Conservation (phyloP, 352 stramenopile species). For the Pythium rishiriense region DNA sequence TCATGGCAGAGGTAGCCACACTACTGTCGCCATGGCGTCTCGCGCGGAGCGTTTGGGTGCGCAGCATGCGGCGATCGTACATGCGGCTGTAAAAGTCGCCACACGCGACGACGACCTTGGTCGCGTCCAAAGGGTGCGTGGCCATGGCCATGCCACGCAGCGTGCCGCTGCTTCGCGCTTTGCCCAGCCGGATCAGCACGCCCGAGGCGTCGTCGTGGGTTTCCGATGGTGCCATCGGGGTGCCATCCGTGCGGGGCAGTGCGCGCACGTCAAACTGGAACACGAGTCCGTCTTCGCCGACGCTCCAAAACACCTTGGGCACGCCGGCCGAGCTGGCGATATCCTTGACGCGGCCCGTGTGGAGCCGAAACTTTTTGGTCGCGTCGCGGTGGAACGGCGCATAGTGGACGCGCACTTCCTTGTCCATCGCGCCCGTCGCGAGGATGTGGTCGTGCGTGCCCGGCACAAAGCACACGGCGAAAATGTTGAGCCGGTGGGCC, state of each 20-base stretch:
- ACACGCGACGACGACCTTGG: constrained; percentile 70
- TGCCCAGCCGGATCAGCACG: constrained; percentile 67
- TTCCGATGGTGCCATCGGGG: neutral
- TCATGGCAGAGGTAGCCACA: constrained; percentile 5
- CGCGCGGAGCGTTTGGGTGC: constrained; percentile 31
- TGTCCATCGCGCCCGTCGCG: constrained; percentile 78
- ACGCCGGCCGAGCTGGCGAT: constrained; percentile 64
- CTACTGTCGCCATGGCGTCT: constrained; percentile 24
- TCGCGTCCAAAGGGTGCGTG: constrained; percentile 65
- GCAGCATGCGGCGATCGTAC: constrained; percentile 79
- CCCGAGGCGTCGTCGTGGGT: constrained; percentile 42
- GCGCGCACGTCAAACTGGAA: constrained; percentile 82
- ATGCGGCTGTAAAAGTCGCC: constrained; percentile 80
- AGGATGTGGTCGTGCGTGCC: constrained; percentile 80
- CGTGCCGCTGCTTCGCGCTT: constrained; percentile 38
- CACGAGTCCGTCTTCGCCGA: constrained; percentile 81
- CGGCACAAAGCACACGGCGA: constrained; percentile 85
- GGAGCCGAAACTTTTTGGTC: constrained; percentile 68
- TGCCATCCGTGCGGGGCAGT: constrained; percentile 43
- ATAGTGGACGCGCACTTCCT: constrained; percentile 86
- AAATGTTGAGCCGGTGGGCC: constrained; percentile 84
- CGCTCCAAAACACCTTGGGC: constrained; percentile 85
- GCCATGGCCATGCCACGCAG: constrained; percentile 77
- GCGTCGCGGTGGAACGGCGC: constrained; percentile 67
- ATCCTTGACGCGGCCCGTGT: constrained; percentile 81